Evolutionary conservation across 371 early-diverging fungal species (phyloP).

Genomic region (Conidiobolus incongruus): DNA sequence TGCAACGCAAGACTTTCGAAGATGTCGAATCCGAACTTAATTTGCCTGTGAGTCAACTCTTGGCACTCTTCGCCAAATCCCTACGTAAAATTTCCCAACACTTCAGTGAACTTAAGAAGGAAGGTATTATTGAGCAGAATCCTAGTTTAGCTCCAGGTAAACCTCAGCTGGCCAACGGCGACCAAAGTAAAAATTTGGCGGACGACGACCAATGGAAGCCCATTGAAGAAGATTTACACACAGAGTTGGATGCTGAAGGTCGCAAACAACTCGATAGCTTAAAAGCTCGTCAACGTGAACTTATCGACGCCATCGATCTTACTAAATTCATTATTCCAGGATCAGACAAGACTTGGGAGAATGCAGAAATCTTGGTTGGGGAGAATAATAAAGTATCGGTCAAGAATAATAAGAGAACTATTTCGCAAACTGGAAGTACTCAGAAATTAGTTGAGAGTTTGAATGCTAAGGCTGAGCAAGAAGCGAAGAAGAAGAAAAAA

Average conservation of each 20-base stretch:
- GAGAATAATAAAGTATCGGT: no score
- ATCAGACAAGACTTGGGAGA: no score
- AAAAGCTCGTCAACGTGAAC: constrained; percentile 53
- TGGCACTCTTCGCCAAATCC: constrained; percentile 85
- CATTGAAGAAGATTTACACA: constrained; percentile 32
- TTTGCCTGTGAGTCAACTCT: constrained; percentile 56
- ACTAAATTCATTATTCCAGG: no score
- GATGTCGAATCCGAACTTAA: constrained; percentile 67
- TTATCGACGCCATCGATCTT: constrained; percentile 60
- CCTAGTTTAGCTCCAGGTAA: constrained; percentile 5
- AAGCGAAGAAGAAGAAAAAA: no score
- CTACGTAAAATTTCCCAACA: constrained; percentile 49
- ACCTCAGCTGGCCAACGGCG: constrained; percentile 4
- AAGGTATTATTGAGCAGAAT: constrained; percentile 8
- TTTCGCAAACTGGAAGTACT: no score
- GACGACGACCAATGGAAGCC: constrained; percentile 80
- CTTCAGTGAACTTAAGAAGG: constrained; percentile 29
- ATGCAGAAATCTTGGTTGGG: no score
- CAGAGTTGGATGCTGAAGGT: constrained; percentile 64
- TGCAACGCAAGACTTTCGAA: constrained; percentile 78
- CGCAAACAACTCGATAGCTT: constrained; percentile 33
- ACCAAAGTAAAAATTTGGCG: constrained; percentile 12
- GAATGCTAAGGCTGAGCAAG: no score
- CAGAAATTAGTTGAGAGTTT: no score
- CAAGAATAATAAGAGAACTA: no score